phyloP scores from a whole-genome alignment of 345 rosid genomes.

The Microthlaspi erraticum region DNA sequence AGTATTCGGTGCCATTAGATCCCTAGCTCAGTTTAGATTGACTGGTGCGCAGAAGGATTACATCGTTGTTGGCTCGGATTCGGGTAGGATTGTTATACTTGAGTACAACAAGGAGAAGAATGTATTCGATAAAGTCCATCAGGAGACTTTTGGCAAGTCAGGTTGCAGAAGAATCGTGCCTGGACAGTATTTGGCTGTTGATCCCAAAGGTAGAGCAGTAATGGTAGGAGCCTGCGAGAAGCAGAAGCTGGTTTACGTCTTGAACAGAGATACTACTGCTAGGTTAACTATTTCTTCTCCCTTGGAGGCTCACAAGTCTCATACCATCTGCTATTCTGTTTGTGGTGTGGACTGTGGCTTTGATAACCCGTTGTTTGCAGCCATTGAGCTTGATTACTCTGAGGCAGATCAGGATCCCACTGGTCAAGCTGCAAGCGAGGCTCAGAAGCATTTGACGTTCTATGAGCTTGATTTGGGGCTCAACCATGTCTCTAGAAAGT shows the following conservation, averaged over 20 bases:
- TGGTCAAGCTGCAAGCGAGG: slow-evolving; percentile 86
- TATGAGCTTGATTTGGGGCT: slow-evolving; percentile 94
- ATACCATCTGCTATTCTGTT: slow-evolving; percentile 79
- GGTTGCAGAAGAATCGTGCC: slow-evolving; percentile 96
- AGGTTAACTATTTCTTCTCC: slow-evolving; percentile 96
- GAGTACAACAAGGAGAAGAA: slow-evolving; percentile 90
- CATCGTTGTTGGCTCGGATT: slow-evolving; percentile 94
- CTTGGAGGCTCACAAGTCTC: slow-evolving; percentile 95
- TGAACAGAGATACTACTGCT: slow-evolving; percentile 96
- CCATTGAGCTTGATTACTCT: slow-evolving; percentile 93
- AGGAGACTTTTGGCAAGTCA: slow-evolving; percentile 96
- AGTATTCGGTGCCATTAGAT: slow-evolving; percentile 88
- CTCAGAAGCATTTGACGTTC: slow-evolving; percentile 94
- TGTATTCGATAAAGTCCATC: slow-evolving; percentile 86
- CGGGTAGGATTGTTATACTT: slow-evolving; percentile 90
- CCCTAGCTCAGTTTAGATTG: slow-evolving; percentile 87
- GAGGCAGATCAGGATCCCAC: slow-evolving; percentile 95
- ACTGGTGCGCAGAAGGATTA: slow-evolving; percentile 94
- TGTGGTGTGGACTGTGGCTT: slow-evolving; percentile 98
- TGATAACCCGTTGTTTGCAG: slow-evolving; percentile 90
- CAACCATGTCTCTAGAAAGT: slow-evolving; percentile 94
- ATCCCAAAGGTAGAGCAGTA: slow-evolving; percentile 94
- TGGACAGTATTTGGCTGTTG: slow-evolving; percentile 89
- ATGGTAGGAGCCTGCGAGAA: slow-evolving; percentile 98
- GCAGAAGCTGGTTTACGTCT: slow-evolving; percentile 90